These are phyloP conservation scores for Suzukiozyma palmioleophila DNA, from an alignment of 1,139 yeast genomes.

Conservation along the genomic window DNA sequence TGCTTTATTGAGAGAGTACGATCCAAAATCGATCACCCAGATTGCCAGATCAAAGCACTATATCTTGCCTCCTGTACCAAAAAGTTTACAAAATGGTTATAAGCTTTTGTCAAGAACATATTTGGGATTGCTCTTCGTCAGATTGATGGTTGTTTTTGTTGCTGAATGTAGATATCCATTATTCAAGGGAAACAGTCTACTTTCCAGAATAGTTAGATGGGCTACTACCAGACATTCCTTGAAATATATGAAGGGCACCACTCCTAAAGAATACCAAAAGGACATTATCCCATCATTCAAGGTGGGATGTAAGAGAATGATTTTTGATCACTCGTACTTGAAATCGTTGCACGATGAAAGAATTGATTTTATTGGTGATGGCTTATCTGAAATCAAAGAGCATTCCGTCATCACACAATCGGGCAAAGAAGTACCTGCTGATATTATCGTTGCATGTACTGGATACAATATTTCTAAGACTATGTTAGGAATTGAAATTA, in stretches of 20 bases:
- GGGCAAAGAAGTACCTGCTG: constrained; percentile 30
- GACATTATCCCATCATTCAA: constrained; percentile 34
- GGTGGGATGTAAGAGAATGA: constrained; percentile 41
- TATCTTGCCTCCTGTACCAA: constrained; percentile 38
- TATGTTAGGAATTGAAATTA: constrained; percentile 16
- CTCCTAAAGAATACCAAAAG: constrained; percentile 34
- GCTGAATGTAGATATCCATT: constrained; percentile 37
- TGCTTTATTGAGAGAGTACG: constrained; percentile 24
- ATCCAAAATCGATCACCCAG: constrained; percentile 29
- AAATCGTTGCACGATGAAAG: constrained; percentile 31
- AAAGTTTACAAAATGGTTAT: constrained; percentile 18
- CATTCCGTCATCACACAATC: constrained; percentile 26
- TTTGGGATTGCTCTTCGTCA: constrained; percentile 22
- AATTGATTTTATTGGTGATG: constrained; percentile 21
- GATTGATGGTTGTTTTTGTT: constrained; percentile 23
- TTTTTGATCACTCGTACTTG: constrained; percentile 35
- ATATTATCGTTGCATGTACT: constrained; percentile 43
- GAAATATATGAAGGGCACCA: constrained; percentile 24
- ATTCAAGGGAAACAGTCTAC: constrained; percentile 27
- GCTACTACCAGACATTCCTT: constrained; percentile 16
- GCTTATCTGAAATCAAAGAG: constrained; percentile 24
- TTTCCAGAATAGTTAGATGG: constrained; percentile 26
- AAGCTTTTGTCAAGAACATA: constrained; percentile 21
- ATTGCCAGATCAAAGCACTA: constrained; percentile 36
- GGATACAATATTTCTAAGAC: constrained; percentile 30